Evolutionary conservation across 305 asterid species (phyloP), one percentile per base, ranked within the genome.

Genomic region (Fraxinus nigra): DNA sequence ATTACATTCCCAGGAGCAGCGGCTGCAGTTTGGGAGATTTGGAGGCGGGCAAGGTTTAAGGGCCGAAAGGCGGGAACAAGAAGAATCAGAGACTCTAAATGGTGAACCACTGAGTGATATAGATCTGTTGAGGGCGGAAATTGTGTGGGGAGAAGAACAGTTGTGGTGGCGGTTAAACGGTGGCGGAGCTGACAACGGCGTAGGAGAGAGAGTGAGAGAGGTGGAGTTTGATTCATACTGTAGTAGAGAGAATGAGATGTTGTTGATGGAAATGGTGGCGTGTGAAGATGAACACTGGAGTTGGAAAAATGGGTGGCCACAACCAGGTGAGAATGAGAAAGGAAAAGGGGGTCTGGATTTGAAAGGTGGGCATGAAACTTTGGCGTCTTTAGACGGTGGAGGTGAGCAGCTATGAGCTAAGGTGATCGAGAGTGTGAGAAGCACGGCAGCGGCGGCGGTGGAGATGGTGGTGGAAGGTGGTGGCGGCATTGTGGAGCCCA

Each of bases 231-330:
- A 85, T 0, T 91, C 95, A 84, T 89, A 94, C 30, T 82, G 87
- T 37, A 91, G 89, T 69, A 95, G 81, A 14, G 93, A 86, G 89
- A 90, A 94, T 0, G 91, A 72, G 78, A 87, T 40, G 67, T 85
- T 84, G 82, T 91, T 90, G 82, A 95, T 82, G 82, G 91, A 84
- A 32, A 95, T 91, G 81, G 90, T 37, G 86, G 99, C 92, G 88
- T 79, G 82, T 70, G 87, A 73, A 69, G 85, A 54, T 0, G 76
- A 43, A 89, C 99, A 95, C 63, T 37, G 90, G 87, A 95, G 75
- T 86, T 91, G 97, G 89, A 95, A 95, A 0, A 89, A 88, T 26
- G 98, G 99, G 87, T 95, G 99, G 88, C 97, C 98, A 89, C 97
- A 92, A 87, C 94, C 97, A 83, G 97, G 90, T 74, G 85, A 67